Evolutionary conservation across 2,329 filamentous ascomycete species (phyloP), one percentile per base, ranked within the genome.

Genomic region (Neonectria ditissima): DNA sequence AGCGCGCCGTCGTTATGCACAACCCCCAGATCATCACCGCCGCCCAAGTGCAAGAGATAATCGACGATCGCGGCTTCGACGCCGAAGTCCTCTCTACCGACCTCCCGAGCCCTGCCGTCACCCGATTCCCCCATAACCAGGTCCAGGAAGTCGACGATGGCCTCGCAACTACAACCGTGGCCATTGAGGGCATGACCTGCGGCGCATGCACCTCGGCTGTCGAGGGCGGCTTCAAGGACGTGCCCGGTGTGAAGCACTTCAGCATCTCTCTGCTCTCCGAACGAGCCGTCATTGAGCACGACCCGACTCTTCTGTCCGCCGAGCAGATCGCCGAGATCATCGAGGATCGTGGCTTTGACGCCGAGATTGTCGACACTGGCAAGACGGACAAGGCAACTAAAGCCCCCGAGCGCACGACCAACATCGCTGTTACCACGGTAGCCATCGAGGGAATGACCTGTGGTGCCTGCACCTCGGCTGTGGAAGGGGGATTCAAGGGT

Each of bases 371-470:
- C 65, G 92, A 95, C 71, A 92, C 90, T 37, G 86, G 86, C 62
- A 80, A 84, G 64, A 79, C 85, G 57, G 66, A 69, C 32, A 66
- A 62, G 54, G 59, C 53, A 30, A 32, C 55, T 20, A 67, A 59
- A 53, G 58, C 43, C 45, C 69, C 78, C 54, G 78, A 75, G 64
- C 72, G 76, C 64, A 76, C 76, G 61, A 78, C 82, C 66, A 80
- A 81, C 54, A 73, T 87, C 4, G 84, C 90, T 60, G 92, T 89
- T 1, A 97, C 94, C 0, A 98, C 94, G 0, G 86, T 99, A 18
- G 89, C 92, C 5, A 92, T 99, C 58, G 93, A 96, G 70, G 96
- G 96, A 54, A 99, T 99, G 96, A 99, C 96, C 1, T 98, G 96
- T 76, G 95, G 95, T 22, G 93, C 96, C 44, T 99, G 96, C 79